Conservation (phyloP, 257 asterid genomes). For the Nicotiana noctiflora region DNA sequence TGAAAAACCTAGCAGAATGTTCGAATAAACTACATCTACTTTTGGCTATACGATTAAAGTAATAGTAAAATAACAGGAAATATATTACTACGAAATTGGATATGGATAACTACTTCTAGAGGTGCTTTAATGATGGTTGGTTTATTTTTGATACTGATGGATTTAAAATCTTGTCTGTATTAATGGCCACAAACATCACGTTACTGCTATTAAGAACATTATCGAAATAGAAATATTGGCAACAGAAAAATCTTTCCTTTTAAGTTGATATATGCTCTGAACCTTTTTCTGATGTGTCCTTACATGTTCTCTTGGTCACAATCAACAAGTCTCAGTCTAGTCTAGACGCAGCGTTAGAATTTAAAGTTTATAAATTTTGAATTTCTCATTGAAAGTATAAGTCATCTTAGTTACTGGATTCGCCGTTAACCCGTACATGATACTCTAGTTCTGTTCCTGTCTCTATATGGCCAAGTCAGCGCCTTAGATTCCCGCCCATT, state of each 20-base stretch:
- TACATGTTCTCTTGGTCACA: background rate
- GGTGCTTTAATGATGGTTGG: background rate
- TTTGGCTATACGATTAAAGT: background rate
- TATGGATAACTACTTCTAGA: background rate
- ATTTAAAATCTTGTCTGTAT: background rate
- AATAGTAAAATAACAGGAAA: background rate
- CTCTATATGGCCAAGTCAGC: too few species aligned
- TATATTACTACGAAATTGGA: background rate
- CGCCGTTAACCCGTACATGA: too few species aligned
- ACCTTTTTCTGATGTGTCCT: too few species aligned
- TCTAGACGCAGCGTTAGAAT: too few species aligned
- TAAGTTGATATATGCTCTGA: background rate
- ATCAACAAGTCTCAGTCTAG: background rate
- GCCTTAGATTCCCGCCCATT: background rate
- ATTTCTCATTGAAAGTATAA: fast-evolving
- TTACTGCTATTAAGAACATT: background rate
- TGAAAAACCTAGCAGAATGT: background rate
- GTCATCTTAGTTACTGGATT: too few species aligned
- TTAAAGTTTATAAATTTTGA: too few species aligned
- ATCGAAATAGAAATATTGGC: background rate
- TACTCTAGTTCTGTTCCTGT: too few species aligned
- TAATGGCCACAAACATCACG: background rate
- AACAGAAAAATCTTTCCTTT: background rate
- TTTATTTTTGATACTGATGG: background rate
- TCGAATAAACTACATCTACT: background rate